Evolutionary conservation across 148 eudicot genomes (phyloP), one percentile per base, ranked within the genome.

Genomic region (Nepenthes gracilis): DNA sequence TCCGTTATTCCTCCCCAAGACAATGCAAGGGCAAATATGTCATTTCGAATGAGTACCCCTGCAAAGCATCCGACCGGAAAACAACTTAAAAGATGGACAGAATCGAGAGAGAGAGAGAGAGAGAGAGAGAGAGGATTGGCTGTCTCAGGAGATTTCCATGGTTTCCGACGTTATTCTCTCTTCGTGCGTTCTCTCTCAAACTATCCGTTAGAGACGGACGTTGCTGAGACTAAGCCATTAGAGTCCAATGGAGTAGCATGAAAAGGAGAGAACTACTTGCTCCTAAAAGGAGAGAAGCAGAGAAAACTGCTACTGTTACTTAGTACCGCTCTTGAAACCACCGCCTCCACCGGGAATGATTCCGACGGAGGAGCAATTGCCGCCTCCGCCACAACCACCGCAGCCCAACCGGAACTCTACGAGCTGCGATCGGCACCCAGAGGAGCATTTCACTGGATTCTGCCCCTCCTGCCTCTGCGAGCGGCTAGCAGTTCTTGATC

Each of bases 401-500:
- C 96, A 76, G 67, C 94, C 86, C 12, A 83, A 77, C 66, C 90
- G 92, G 36, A 81, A 73, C 49, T 83, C 97, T 9, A 85, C 84
- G 64, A 81, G 80, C 68, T 91, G 97, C 58, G 83, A 78, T 71
- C 83, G 57, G 84, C 97, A 92, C 65, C 88, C 98, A 0, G 72
- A 70, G 38, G 98, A 92, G 64, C 70, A 74, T 9, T 92, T 88
- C 77, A 80, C 90, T 36, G 98, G 98, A 0, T 92, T 92, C 69
- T 88, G 98, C 58, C 96, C 96, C 0, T 80, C 81, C 54, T 92
- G 98, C 72, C 82, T 92, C 50, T 88, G 86, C 64, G 98, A 92
- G 49, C 88, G 98, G n/a, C 88, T 92, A 64, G 68, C 73, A 35
- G 78, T 87, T 0, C 63, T 92, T 5, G 98, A 85, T 40, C 74